A percentile compares a stretch with the other conserved stretches of the same genome.
These are phyloP conservation scores for Aspergillus sojae DNA, from an alignment of 2,329 filamentous ascomycete genomes.

Conservation along the genomic window DNA sequence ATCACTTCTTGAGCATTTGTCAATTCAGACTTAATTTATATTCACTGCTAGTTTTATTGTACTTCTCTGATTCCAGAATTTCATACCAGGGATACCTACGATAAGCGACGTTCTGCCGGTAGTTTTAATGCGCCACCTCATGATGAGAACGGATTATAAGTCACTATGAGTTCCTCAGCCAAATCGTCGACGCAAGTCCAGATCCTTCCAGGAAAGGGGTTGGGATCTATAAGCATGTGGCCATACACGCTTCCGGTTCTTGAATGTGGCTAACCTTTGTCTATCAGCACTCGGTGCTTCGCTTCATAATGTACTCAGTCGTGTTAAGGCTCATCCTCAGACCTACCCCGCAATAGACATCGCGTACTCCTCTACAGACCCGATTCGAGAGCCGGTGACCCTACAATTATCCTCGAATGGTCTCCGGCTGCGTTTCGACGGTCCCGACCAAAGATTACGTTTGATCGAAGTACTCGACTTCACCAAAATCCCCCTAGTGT, in stretches of 20 bases:
- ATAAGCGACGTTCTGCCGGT: not conserved
- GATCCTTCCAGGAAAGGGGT: slow-evolving; percentile 66
- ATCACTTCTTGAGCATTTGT: not conserved
- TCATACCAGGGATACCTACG: not conserved
- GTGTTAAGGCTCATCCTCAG: slow-evolving; percentile 83
- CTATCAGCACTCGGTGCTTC: slow-evolving; percentile 79
- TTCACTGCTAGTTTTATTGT: too few relatives aligned
- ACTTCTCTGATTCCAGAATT: not conserved
- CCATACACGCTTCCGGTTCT: slow-evolving; percentile 11
- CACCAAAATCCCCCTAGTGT: slow-evolving; percentile 77
- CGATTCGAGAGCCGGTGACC: slow-evolving; percentile 74
- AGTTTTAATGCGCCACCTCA: slow-evolving; percentile 4
- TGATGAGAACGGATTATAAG: slow-evolving; percentile 16
- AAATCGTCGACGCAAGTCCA: slow-evolving; percentile 52
- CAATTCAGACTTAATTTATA: too few relatives aligned
- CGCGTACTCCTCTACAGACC: slow-evolving; percentile 73
- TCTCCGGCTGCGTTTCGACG: slow-evolving; percentile 87
- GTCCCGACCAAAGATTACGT: slow-evolving; percentile 85
- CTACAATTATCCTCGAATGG: slow-evolving; percentile 82
- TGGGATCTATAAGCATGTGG: slow-evolving; percentile 62
- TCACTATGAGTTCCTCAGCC: slow-evolving; percentile 37
- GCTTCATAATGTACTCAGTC: slow-evolving; percentile 83
- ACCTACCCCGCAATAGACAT: slow-evolving; percentile 82
- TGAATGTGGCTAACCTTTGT: slow-evolving; percentile 27
- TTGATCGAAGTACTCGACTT: slow-evolving; percentile 92